Evolutionary conservation across 164 flowering plant genomes (phyloP), one percentile per base, ranked within the genome.

Genomic region (Piper betle): DNA sequence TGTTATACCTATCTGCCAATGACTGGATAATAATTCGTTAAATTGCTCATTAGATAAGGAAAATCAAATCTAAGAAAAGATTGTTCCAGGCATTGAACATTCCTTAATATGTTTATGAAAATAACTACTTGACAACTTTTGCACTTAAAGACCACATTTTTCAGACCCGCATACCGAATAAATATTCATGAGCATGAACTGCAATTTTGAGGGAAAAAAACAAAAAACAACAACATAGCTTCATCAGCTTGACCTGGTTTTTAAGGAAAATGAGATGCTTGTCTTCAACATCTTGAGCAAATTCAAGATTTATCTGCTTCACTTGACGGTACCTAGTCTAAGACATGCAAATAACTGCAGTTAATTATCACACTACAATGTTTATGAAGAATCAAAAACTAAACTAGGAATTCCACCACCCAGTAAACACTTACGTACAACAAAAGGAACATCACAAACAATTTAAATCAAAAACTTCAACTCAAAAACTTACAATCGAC

Each of bases 261-360:
- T 69, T 77, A 48, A 89, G 66, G 19, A 75, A 61, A 60, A 66
- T 66, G 38, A 85, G 77, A 82, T 88, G 86, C 58, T 60, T 74
- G 74, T 92, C 96, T 64, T 89, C 96, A 69, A 92, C 66, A 75
- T 71, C 90, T 71, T 80, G 95, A 13, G 91, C 87, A 67, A 92
- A 92, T 71, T 89, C 96, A 57, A 92, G 91, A 71, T 70, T 82
- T 62, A 92, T 78, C 59, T 76, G 75, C 67, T 78, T 82, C 60
- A 89, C 71, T 61, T 80, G 71, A 46, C 20, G 71, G 76, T 85
- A 92, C 69, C 96, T 82, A 0, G 81, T 52, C 98, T 92, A 79
- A 62, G 68, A 62, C 46, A 66, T 18, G 20, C 4, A 53, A 39
- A 62, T 38, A 46, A 46, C 15, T 46, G 50, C 11, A 15, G 50